Conservation (phyloP, 148 eudicot genomes). For the Drosera capensis region DNA sequence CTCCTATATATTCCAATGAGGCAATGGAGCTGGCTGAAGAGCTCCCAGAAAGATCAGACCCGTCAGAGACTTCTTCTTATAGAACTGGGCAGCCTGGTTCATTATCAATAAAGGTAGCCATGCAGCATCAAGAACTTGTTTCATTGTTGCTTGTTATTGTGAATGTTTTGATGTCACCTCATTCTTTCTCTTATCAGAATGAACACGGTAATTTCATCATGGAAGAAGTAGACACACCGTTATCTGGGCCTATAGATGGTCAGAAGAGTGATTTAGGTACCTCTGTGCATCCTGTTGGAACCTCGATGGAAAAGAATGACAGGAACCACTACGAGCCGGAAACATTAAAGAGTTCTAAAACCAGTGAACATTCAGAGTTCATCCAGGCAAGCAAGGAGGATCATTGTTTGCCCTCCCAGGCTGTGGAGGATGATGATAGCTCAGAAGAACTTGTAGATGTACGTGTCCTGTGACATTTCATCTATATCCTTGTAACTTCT, state of each 20-base stretch:
- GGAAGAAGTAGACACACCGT: constrained; percentile 11
- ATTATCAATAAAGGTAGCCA: constrained; percentile 11
- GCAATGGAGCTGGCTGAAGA: constrained; percentile 3
- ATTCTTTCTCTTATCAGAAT: constrained; percentile 8
- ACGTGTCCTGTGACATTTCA: no score
- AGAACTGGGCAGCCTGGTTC: constrained; percentile 7
- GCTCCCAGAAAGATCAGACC: constrained; percentile 12
- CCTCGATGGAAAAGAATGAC: constrained; percentile 8
- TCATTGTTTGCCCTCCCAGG: constrained; percentile 11
- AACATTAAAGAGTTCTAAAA: constrained; percentile 7
- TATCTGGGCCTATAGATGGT: constrained; percentile 2
- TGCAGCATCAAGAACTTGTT: not conserved
- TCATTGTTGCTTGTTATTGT: not conserved
- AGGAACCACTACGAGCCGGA: constrained; percentile 5
- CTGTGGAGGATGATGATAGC: constrained; percentile 8
- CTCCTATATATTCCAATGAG: constrained; percentile 6
- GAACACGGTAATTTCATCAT: constrained; percentile 4
- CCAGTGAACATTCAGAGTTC: constrained; percentile 7
- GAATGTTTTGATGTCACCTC: not conserved
- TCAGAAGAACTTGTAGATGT: constrained; percentile 28
- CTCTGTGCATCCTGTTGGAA: constrained; percentile 1
- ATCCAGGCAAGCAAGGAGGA: constrained; percentile 5
- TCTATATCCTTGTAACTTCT: not conserved
- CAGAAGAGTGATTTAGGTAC: not conserved
- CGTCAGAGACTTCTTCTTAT: constrained; percentile 13